phyloP scores from a whole-genome alignment of 2,329 filamentous ascomycete genomes.

The Rutstroemia sp. region DNA sequence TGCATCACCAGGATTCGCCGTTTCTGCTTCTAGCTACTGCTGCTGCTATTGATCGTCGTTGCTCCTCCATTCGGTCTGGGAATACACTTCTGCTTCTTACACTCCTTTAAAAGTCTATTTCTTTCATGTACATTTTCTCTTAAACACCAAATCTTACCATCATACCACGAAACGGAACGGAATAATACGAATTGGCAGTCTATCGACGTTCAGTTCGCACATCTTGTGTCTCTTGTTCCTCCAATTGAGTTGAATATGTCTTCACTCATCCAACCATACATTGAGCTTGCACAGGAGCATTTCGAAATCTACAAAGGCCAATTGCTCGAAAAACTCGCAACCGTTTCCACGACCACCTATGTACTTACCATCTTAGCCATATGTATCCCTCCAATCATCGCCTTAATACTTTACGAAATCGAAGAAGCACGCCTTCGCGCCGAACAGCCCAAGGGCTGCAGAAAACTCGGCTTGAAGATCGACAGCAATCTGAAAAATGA shows the following conservation, averaged over 20 bases:
- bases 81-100: conserved; percentile 17
- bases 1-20: background rate
- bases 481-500: conserved; percentile 49
- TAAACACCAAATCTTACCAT: conserved; percentile 7
- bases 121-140: conserved; percentile 25
- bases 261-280: conserved; percentile 22
- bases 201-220: conserved; percentile 22
- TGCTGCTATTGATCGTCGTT: conserved; percentile 2
- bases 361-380: conserved; percentile 26
- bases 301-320: conserved; percentile 24
- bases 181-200: conserved; percentile 10
- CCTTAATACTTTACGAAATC: conserved; percentile 28
- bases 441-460: conserved; percentile 40
- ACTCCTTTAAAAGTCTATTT: conserved; percentile 18
- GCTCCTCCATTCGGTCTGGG: conserved; percentile 4
- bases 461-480: conserved; percentile 41
- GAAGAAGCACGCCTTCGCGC: conserved; percentile 25
- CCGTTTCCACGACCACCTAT: conserved; percentile 27
- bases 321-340: conserved; percentile 22
- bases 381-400: conserved; percentile 28
- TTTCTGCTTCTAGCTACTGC: background rate
- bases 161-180: background rate
- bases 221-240: conserved; percentile 15
- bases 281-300: conserved; percentile 21
- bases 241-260: conserved; percentile 16